phyloP scores from a whole-genome alignment of 2,329 filamentous ascomycete species.

The Chaetomiaceae sp. region DNA sequence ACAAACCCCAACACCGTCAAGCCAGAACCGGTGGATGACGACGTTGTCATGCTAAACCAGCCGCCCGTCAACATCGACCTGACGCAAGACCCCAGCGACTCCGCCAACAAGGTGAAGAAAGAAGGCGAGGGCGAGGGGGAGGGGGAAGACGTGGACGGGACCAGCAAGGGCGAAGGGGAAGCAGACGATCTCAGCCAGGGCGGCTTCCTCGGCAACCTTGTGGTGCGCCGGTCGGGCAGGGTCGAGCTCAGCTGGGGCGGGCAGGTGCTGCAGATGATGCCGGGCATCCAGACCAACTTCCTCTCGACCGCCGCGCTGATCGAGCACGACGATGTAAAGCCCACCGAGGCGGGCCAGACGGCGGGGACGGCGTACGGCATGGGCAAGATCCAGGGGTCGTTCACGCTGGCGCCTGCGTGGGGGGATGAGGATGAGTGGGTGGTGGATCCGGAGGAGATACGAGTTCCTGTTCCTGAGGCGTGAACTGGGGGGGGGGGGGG shows the following conservation, averaged over 20 bases:
- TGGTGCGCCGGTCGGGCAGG: slow-evolving; percentile 55
- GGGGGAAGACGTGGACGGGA: slow-evolving; percentile 22
- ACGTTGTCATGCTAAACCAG: slow-evolving; percentile 34
- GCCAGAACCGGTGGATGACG: slow-evolving; percentile 34
- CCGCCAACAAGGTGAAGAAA: slow-evolving; percentile 26
- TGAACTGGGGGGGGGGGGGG: slow-evolving; percentile 7
- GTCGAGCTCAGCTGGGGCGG: slow-evolving; percentile 60
- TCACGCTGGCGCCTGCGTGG: slow-evolving; percentile 54
- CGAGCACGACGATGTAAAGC: slow-evolving; percentile 51
- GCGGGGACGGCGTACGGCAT: slow-evolving; percentile 52
- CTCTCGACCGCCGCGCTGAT: slow-evolving; percentile 54
- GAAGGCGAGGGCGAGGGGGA: slow-evolving; percentile 15
- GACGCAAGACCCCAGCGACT: slow-evolving; percentile 27
- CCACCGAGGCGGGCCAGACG: slow-evolving; percentile 32
- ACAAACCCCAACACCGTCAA: slow-evolving; percentile 34
- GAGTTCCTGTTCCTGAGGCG: slow-evolving; percentile 15
- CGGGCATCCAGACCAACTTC: slow-evolving; percentile 46
- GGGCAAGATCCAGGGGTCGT: slow-evolving; percentile 58
- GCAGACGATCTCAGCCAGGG: slow-evolving; percentile 38
- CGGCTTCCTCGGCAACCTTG: slow-evolving; percentile 55
- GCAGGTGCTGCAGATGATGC: slow-evolving; percentile 47
- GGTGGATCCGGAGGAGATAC: slow-evolving; percentile 33
- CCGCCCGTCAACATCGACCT: slow-evolving; percentile 36
- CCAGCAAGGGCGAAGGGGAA: slow-evolving; percentile 16
- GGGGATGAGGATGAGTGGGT: slow-evolving; percentile 53